Evolutionary conservation across 768 basidiomycete species (phyloP), one percentile per base, ranked within the genome.

Genomic region (Macrocybe gigantea): DNA sequence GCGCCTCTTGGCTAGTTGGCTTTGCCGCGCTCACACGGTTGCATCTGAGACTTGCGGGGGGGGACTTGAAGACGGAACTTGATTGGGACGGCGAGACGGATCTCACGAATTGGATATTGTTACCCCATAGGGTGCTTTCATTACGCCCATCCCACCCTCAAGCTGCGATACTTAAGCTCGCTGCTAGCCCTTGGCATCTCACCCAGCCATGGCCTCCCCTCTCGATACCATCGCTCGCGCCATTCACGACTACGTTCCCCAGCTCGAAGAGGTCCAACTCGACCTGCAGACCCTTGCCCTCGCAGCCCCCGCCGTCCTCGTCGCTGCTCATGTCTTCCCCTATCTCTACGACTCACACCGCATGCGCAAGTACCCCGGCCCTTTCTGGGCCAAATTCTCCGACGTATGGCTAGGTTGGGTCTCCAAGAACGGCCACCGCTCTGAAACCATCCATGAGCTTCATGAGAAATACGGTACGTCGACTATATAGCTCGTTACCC

Each of bases 321-420:
- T 72, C 33, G 55, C 72, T 15, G 60, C 57, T 10, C 76, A 77
- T 40, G 29, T 76, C 40, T 47, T 72, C 7, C 70, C 75, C 7
- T 91, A 79, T 62, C 49, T 88, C 11, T 48, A 71, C 32, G 83
- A 90, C 54, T 63, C 78, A 0, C 71, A 81, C 60, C 64, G 70
- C n/a, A 75, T 88, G 34, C 78, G 82, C 33, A 60, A 62, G 29
- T 76, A 78, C 51, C 82, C 82, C n/a, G 88, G 86, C 0, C 88
- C 88, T 0, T 71, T 77, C 48, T 57, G 83, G 6, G 90, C 90
- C 34, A 80, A 74, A 56, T 80, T 90, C 57, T 78, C 83, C 7
- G 82, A 87, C 59, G 51, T 75, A 2, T 93, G 89, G 88, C 67
- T 93, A 12, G 86, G 81, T 35, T 76, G 71, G 56, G 70, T 80